Evolutionary conservation across 2,329 filamentous ascomycete genomes (phyloP), one percentile per base, ranked within the genome.

Genomic region (Ophiostoma populinum): DNA sequence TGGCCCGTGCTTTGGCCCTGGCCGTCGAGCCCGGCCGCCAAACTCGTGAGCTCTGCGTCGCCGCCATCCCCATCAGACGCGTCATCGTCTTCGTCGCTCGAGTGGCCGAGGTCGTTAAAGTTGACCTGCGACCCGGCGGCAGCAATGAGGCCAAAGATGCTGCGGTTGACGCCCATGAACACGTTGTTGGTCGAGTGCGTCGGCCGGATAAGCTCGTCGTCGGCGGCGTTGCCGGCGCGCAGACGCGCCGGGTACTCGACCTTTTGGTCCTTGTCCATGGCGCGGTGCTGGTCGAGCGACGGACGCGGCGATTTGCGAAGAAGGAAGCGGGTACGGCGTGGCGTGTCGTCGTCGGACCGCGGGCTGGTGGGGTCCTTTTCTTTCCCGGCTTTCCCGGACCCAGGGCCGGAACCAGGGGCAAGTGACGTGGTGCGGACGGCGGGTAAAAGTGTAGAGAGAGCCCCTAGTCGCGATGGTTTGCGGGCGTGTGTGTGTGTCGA

Each of bases 81-180:
- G 4, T 53, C 55, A 13, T 64, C 63, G 21, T 87, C 80, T 43
- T 85, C 85, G 46, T 87, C 83, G 46, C 81, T 90, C 26, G 79
- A 85, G 44, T 79, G 64, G 33, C 60, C 78, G 49, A 80, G 71
- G 40, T 80, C 69, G 53, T 81, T 76, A 50, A 92, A 85, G 55
- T 92, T 79, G 34, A 80, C 75, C 40, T 73, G 74, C 20, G 82
- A 86, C 6, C 85, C 82, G 24, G 83, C 83, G 12, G 83, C 82
- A 6, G 86, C 81, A 45, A 95, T 86, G 57, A 95, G 71, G 36
- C 83, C 85, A 53, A 94, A 92, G 37, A 95, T 76, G 44, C 82
- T 92, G 62, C 93, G 86, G 55, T 93, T 90, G 75, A 92, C 82
- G 49, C 85, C 82, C 56, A 71, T 61, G 39, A 67, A 65, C 52